These are phyloP conservation scores for Thalia dealbata DNA, from an alignment of 176 grass and related monocot species.

Conservation along the genomic window DNA sequence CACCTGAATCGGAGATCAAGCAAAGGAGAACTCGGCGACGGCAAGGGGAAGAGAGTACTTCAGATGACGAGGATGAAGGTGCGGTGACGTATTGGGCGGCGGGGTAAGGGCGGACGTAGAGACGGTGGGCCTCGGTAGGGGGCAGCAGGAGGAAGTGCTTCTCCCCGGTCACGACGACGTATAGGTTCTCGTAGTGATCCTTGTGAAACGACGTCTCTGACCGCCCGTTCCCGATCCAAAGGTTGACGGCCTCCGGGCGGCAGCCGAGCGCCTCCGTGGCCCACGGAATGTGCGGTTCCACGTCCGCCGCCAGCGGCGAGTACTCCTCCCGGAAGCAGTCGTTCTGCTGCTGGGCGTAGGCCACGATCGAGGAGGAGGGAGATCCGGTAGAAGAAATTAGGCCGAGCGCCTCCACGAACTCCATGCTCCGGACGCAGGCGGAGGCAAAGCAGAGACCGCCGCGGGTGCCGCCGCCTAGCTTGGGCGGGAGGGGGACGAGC, in stretches of 20 bases:
- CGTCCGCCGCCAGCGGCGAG: slow-evolving; percentile 53
- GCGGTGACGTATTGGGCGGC: slow-evolving; percentile 38
- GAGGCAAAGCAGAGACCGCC: slow-evolving; percentile 53
- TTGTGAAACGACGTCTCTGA: slow-evolving; percentile 90
- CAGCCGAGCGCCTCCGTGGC: slow-evolving; percentile 73
- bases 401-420: slow-evolving; percentile 39
- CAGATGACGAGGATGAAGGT: background rate
- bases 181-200: slow-evolving; percentile 97
- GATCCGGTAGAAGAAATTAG: slow-evolving; percentile 40
- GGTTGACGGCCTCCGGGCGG: slow-evolving; percentile 80
- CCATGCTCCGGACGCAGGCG: slow-evolving; percentile 43
- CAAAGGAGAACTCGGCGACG: background rate
- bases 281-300: slow-evolving; percentile 77
- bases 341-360: slow-evolving; percentile 89
- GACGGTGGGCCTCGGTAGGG: slow-evolving; percentile 75
- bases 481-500: slow-evolving; percentile 32
- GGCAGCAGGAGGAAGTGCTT: slow-evolving; percentile 86
- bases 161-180: slow-evolving; percentile 67
- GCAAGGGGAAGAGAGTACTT: background rate
- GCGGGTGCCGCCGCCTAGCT: background rate
- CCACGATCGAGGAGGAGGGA: slow-evolving; percentile 31
- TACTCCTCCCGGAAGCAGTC: slow-evolving; percentile 82
- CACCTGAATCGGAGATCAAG: background rate
- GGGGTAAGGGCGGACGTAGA: slow-evolving; percentile 62
- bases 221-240: slow-evolving; percentile 65